Percentiles rank a stretch among this genome's conserved stretches.
phyloP scores from a whole-genome alignment of 2,329 filamentous ascomycete species.

The Colletotrichum coccodes region DNA sequence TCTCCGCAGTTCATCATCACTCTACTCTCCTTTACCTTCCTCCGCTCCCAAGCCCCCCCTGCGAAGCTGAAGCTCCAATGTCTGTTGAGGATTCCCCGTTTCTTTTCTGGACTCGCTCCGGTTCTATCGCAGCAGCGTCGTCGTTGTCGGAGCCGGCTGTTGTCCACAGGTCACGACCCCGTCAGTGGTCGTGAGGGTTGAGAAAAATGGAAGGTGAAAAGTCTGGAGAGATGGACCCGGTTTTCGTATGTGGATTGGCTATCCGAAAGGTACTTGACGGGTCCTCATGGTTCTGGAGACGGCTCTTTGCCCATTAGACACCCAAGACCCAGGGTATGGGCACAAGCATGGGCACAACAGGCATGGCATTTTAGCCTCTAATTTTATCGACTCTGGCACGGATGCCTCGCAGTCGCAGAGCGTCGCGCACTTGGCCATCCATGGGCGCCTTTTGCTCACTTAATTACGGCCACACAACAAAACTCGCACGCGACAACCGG shows the following conservation, averaged over 20 bases:
- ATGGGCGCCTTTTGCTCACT: background rate
- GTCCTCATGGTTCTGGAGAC: slow-evolving; percentile 3
- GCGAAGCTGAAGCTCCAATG: slow-evolving; percentile 21
- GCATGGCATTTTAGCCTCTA: slow-evolving; percentile 20
- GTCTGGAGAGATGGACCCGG: slow-evolving; percentile 24
- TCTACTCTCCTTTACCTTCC: background rate
- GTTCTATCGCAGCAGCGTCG: background rate
- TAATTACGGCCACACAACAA: slow-evolving; percentile 1
- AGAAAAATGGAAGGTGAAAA: slow-evolving; percentile 4
- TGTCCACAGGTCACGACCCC: background rate
- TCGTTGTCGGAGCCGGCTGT: slow-evolving; percentile 4
- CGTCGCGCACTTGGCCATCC: background rate
- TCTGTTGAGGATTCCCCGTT: slow-evolving; percentile 19
- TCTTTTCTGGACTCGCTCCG: slow-evolving; percentile 9
- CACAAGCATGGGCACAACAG: slow-evolving; percentile 2
- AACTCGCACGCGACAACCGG: slow-evolving; percentile 12
- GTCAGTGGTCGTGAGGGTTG: background rate
- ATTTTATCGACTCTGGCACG: background rate
- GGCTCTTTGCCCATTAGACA: slow-evolving; percentile 8
- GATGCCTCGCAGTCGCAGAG: background rate
- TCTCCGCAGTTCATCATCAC: background rate
- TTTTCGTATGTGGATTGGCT: slow-evolving; percentile 12
- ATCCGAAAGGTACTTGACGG: slow-evolving; percentile 5
- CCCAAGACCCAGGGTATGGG: slow-evolving; percentile 12
- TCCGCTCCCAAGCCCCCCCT: background rate